Percentiles rank a stretch among this genome's conserved stretches.
phyloP scores from a whole-genome alignment of 2,329 filamentous ascomycete genomes.

The Colletotrichum costaricense region DNA sequence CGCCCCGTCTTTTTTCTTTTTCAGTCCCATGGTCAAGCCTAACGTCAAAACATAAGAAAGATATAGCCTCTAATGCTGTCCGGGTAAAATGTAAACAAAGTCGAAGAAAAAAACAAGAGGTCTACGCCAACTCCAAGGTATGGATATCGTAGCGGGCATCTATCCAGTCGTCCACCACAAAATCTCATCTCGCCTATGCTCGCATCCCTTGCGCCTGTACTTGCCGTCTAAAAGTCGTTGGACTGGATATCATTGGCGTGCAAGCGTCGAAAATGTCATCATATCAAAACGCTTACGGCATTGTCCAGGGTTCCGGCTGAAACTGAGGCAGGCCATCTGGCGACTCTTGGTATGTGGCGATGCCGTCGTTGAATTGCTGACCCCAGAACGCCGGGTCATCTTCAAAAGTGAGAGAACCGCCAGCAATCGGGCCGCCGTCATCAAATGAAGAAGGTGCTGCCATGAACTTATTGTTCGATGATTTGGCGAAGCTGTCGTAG shows the following conservation, averaged over 20 bases:
- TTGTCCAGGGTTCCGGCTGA: conserved; percentile 29
- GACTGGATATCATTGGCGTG: conserved; percentile 27
- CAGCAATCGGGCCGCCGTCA: conserved; percentile 50
- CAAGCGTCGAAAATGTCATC: conserved; percentile 18
- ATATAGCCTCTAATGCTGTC: background rate
- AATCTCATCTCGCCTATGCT: conserved; percentile 14
- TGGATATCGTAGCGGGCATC: background rate
- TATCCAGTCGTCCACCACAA: background rate
- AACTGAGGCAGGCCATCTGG: conserved; percentile 40
- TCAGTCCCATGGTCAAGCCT: conserved; percentile 3
- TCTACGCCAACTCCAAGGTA: conserved; percentile 27
- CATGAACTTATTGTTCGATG: conserved; percentile 57
- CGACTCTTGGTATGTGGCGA: conserved; percentile 44
- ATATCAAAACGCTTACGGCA: conserved; percentile 23
- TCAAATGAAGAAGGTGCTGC: conserved; percentile 52
- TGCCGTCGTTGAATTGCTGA: conserved; percentile 53
- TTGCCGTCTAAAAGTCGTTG: conserved; percentile 33
- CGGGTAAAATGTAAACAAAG: background rate
- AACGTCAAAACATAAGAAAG: background rate
- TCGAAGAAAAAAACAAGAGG: background rate
- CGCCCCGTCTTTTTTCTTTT: conserved; percentile 30
- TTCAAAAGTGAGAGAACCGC: conserved; percentile 58
- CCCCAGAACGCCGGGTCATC: conserved; percentile 65
- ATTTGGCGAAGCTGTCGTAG: conserved; percentile 67
- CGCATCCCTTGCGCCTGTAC: conserved; percentile 31